Percentiles rank a stretch among this genome's conserved stretches.
Evolutionary conservation across 257 asterid genomes (phyloP).

Genomic region (Nicotiana benthamiana): DNA sequence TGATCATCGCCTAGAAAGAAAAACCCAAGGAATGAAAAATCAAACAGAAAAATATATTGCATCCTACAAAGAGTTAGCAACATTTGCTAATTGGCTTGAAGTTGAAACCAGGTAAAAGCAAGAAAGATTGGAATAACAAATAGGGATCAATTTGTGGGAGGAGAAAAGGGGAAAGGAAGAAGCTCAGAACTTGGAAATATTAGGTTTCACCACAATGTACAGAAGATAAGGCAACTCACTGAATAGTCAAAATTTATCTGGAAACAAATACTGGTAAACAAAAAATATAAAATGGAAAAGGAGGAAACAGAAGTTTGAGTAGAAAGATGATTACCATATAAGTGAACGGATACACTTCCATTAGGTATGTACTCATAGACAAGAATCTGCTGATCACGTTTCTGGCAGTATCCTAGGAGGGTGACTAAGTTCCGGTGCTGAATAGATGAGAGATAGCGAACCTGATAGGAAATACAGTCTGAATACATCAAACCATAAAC

Average conservation of each 20-base stretch:
- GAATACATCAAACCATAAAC: constrained; percentile 18
- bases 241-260: neutral
- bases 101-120: constrained; percentile 4
- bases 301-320: constrained; percentile 1
- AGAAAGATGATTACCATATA: constrained; percentile 55
- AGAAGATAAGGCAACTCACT: neutral
- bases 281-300: neutral
- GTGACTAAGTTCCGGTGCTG: constrained; percentile 81
- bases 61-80: neutral
- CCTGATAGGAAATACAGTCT: constrained; percentile 43
- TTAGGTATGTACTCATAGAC: constrained; percentile 86
- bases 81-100: neutral
- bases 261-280: constrained; percentile 6
- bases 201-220: neutral
- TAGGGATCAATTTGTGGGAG: neutral
- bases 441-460: constrained; percentile 76
- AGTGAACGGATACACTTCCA: constrained; percentile 87
- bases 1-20: constrained; percentile 66
- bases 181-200: neutral
- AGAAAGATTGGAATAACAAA: neutral
- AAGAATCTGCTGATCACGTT: constrained; percentile 73
- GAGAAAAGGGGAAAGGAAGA: neutral
- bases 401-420: constrained; percentile 90
- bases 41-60: constrained; percentile 3
- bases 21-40: neutral